Conservation (phyloP, 2,329 filamentous ascomycete genomes). For the Cladosporium cucumerinum region DNA sequence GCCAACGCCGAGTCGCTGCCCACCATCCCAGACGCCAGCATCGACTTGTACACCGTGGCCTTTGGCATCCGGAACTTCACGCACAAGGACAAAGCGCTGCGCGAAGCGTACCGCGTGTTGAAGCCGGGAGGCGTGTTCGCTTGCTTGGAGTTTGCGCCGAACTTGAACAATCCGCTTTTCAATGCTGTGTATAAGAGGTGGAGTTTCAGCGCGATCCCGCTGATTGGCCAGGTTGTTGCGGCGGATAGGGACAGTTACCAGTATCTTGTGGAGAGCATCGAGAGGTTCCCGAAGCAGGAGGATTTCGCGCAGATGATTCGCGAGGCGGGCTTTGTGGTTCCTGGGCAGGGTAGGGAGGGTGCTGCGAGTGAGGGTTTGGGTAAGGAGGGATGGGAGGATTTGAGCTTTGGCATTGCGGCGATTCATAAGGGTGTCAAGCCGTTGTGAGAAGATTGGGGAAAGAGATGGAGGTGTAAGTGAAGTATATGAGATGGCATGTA, state of each 20-base stretch:
- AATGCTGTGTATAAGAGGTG: conserved; percentile 89
- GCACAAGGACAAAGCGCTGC: conserved; percentile 77
- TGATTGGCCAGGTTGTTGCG: conserved; percentile 93
- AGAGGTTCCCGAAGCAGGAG: conserved; percentile 81
- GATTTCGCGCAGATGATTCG: conserved; percentile 81
- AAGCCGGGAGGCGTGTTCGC: conserved; percentile 95
- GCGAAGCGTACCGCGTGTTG: conserved; percentile 81
- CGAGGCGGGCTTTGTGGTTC: conserved; percentile 80
- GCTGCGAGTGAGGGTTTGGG: conserved; percentile 26
- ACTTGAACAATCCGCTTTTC: conserved; percentile 73
- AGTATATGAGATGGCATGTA: neutral
- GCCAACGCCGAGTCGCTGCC: conserved; percentile 81
- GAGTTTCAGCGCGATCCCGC: conserved; percentile 89
- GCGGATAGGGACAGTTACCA: conserved; percentile 95
- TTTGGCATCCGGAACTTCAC: conserved; percentile 98
- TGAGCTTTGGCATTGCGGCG: conserved; percentile 88
- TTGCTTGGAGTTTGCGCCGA: conserved; percentile 84
- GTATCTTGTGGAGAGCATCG: conserved; percentile 97
- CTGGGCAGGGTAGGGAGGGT: conserved; percentile 33
- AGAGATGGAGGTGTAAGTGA: neutral
- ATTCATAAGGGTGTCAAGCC: conserved; percentile 97
- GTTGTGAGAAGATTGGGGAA: conserved; percentile 15
- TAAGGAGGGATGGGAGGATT: conserved; percentile 69
- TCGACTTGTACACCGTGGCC: conserved; percentile 95
- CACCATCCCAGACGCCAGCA: conserved; percentile 63